A percentile compares a stretch with the other conserved stretches of the same genome.
These are phyloP conservation scores for Pyrenopolyporus hunteri DNA, from an alignment of 495 filamentous ascomycete species.

Conservation along the genomic window DNA sequence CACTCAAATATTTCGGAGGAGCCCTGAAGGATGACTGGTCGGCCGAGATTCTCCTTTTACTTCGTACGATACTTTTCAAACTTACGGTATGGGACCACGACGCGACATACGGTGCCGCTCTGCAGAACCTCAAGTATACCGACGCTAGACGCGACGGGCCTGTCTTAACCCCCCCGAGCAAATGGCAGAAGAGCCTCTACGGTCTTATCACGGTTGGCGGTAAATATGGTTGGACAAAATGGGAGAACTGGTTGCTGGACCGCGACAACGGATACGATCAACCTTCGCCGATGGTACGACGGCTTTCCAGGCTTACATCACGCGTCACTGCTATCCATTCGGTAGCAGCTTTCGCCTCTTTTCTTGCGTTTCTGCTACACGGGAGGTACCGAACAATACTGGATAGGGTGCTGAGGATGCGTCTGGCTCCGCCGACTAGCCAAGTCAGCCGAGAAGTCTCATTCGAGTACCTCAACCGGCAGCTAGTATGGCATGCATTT, in stretches of 20 bases:
- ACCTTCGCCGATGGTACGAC: slow-evolving; percentile 57
- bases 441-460: slow-evolving; percentile 88
- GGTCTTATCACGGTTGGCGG: slow-evolving; percentile 86
- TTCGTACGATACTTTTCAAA: slow-evolving; percentile 88
- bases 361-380: slow-evolving; percentile 87
- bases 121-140: slow-evolving; percentile 89
- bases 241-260: slow-evolving; percentile 84
- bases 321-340: slow-evolving; percentile 74
- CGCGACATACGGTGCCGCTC: slow-evolving; percentile 88
- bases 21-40: slow-evolving; percentile 77
- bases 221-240: slow-evolving; percentile 85
- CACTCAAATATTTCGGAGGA: slow-evolving; percentile 83
- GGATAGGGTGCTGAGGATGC: slow-evolving; percentile 84
- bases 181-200: slow-evolving; percentile 82
- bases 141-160: slow-evolving; percentile 75
- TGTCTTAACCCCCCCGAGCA: slow-evolving; percentile 65
- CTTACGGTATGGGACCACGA: slow-evolving; percentile 95
- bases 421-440: slow-evolving; percentile 79
- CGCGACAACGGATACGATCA: slow-evolving; percentile 73
- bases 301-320: slow-evolving; percentile 71
- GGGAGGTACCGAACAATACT: slow-evolving; percentile 90
- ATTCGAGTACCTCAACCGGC: slow-evolving; percentile 96
- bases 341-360: slow-evolving; percentile 79
- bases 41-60: slow-evolving; percentile 77
- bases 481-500: slow-evolving; percentile 98